Evolutionary conservation across 2,329 filamentous ascomycete genomes (phyloP), one percentile per base, ranked within the genome.

Genomic region (Alternaria conjuncta): DNA sequence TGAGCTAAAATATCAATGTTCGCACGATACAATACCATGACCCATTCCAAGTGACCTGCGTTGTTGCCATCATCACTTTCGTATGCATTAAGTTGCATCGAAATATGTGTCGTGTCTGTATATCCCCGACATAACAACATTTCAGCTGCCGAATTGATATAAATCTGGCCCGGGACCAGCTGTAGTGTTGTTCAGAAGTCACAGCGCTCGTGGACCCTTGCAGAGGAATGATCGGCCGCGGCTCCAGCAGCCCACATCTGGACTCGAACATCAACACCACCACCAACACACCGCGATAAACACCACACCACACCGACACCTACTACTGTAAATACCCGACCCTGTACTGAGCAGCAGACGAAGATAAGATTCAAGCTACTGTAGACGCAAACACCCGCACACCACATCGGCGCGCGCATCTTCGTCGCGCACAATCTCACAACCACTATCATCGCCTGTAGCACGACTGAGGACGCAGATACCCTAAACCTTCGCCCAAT

Each of bases 141-240:
- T 6, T 20, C 43, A 45, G 11, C 10, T 18, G 41, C 18, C 41
- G 1, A 44, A 18, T 18, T 12, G 18, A 7, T 10, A 10, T 13
- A 20, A 18, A 44, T 2, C 0, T 44, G 18, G 18, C 41, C 3
- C 10, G 18, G n/a, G 41, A 20, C 0, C 8, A 18, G 18, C 8
- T 43, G 49, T 51, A 28, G 32, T 12, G 28, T 51, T 21, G 28
- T 15, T 20, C 9, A 32, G 20, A 25, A 23, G 18, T 51, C 25
- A 20, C 20, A n/a, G 47, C 46, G 23, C 58, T 57, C 46, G 55
- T 62, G 56, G 53, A 67, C 62, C 65, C 65, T 65, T 59, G 62
- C 45, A 56, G 32, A 32, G 44, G 30, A 56, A 65, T 65, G 59
- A 65, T 67, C 62, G 59, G 60, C 65, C 46, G 65, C 62, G 62